Percentiles rank a stretch among this genome's conserved stretches.
Conservation (phyloP, 345 rosid genomes). For the Citrus cavaleriei region DNA sequence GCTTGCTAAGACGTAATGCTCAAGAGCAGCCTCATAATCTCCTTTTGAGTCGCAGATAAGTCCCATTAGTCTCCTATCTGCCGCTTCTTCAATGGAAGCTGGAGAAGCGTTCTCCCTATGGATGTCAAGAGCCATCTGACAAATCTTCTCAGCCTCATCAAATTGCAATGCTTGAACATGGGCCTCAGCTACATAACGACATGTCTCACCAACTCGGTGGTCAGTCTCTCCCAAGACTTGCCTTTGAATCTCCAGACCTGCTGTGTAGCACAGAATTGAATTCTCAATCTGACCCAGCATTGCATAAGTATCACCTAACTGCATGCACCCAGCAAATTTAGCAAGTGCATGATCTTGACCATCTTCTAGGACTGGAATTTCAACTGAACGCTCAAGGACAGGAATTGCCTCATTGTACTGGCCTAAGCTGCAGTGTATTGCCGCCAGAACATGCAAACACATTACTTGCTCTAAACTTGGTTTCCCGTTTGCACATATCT, state of each 20-base stretch:
- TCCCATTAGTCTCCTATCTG: constrained; percentile 86
- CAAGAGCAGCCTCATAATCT: constrained; percentile 77
- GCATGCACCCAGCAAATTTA: constrained; percentile 96
- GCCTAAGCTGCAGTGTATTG: constrained; percentile 65
- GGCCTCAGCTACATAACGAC: too few relatives aligned
- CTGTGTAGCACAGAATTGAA: constrained; percentile 68
- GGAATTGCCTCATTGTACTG: constrained; percentile 65
- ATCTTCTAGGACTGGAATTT: constrained; percentile 67
- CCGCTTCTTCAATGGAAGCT: constrained; percentile 75
- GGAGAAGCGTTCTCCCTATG: constrained; percentile 60
- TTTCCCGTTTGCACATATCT: constrained; percentile 38
- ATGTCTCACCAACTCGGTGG: constrained; percentile 63
- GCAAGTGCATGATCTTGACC: constrained; percentile 85
- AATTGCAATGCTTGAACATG: constrained; percentile 85
- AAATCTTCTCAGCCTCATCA: constrained; percentile 77
- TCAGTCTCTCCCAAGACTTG: constrained; percentile 83
- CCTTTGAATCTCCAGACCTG: constrained; percentile 89
- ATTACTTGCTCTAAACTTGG: constrained; percentile 64
- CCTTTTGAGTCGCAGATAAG: constrained; percentile 75
- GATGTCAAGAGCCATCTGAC: constrained; percentile 72
- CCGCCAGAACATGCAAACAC: constrained; percentile 80
- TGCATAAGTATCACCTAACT: constrained; percentile 84
- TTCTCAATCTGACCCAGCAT: constrained; percentile 83
- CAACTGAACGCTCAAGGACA: constrained; percentile 77
- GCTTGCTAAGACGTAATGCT: constrained; percentile 83